phyloP scores from a whole-genome alignment of 116 monocot genomes.

The Papilionanthe hybrid region DNA sequence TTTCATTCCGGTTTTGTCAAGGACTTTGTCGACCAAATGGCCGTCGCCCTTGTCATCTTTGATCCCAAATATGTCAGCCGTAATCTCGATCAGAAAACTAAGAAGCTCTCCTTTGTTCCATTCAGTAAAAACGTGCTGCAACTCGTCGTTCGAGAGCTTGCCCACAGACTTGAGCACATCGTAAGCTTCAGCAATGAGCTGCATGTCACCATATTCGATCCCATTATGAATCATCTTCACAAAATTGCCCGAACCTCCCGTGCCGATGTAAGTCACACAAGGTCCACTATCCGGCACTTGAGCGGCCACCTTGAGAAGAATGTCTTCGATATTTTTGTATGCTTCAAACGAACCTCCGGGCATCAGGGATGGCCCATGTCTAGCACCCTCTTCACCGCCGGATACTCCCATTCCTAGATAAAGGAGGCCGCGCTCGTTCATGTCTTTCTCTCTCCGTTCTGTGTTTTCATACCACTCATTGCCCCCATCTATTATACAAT shows the following conservation, averaged over 20 bases:
- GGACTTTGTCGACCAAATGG: constrained; percentile 26
- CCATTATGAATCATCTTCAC: constrained; percentile 40
- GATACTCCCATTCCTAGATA: constrained; percentile 42
- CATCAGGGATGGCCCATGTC: constrained; percentile 34
- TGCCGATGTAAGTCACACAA: constrained; percentile 32
- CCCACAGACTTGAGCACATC: constrained; percentile 31
- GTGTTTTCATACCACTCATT: constrained; percentile 42
- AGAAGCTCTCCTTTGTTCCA: constrained; percentile 40
- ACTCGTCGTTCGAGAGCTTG: constrained; percentile 24
- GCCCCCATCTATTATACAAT: constrained; percentile 37
- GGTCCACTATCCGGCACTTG: constrained; percentile 34
- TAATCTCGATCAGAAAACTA: constrained; percentile 35
- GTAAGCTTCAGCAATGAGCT: constrained; percentile 33
- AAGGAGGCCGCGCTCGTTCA: constrained; percentile 32
- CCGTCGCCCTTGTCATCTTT: constrained; percentile 31
- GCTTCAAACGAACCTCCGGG: constrained; percentile 35
- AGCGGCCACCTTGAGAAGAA: constrained; percentile 32
- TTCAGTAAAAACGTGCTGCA: constrained; percentile 19
- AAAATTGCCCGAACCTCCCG: constrained; percentile 37
- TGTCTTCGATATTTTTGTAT: constrained; percentile 32
- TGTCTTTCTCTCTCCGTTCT: constrained; percentile 31
- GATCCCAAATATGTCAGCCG: constrained; percentile 28
- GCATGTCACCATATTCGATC: constrained; percentile 42
- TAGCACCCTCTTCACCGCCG: constrained; percentile 34
- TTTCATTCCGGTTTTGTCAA: constrained; percentile 38